Base-by-base conservation (phyloP, 108 stramenopile genomes). In the Discostella pseudostelligera region DNA sequence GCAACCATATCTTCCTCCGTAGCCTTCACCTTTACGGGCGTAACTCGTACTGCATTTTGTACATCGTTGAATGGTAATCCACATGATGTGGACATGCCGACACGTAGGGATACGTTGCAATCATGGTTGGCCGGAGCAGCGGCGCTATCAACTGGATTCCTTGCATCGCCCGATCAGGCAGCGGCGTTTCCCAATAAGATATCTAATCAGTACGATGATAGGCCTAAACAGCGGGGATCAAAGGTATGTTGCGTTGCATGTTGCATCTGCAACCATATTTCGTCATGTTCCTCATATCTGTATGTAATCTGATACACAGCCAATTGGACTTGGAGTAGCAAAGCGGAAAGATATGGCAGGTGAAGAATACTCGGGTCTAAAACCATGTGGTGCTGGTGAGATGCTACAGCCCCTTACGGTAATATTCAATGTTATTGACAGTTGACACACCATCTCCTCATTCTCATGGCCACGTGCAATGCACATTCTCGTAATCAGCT, bases 161-260 rank as follows among this genome's bases (percentile, higher is more conserved):
- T 65, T 19, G 39, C 36, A 10, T 44, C 55, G 28, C 40, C 69
- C 8, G 65, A 67, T 13, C n/a, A 28, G 6, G 86, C 91, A 4
- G 25, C 36, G 61, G 87, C 85, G 13, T 93, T 93, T 66, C 76
- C 78, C 6, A 93, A 93, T 72, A 88, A 88, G 46, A 85, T 93
- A 43, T 84, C 84, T 16, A 71, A 65, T 47, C 76, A 93, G 39
- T 93, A 88, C 59, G 84, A 89, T 66, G 89, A 89, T 70, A 78
- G 92, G n/a, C 92, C 92, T 8, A 93, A 90, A 44, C 82, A 78
- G 62, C 68, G 78, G 26, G 92, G 92, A 42, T 69, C 92, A 17
- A 56, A 78, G 74, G 79, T 65, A 29, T 22, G 59, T 65, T 11
- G 5, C 56, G 0, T 73, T 11, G 54, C 29, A 8, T 13, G 35